Evolutionary conservation across 306 rosid species (phyloP).

Genomic region (Fragaria nilgerrensis): DNA sequence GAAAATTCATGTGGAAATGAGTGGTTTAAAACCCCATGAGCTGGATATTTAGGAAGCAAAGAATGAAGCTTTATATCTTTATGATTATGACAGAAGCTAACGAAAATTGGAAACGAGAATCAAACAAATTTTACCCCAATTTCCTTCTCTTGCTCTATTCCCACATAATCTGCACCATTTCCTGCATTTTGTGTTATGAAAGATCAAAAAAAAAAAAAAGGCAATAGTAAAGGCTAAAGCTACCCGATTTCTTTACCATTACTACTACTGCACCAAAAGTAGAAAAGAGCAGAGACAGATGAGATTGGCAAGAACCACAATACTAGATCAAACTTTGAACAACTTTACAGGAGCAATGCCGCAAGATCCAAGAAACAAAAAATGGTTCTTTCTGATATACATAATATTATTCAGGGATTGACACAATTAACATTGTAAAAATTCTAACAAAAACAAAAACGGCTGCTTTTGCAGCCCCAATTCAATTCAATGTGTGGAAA

Average conservation of each 20-base stretch:
- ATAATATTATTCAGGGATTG: conserved; percentile 32
- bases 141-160: no score
- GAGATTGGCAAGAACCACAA: neutral
- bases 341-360: conserved; percentile 19
- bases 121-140: no score
- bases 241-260: neutral
- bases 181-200: neutral
- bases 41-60: neutral
- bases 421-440: conserved; percentile 35
- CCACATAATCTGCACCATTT: neutral
- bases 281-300: neutral
- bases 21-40: neutral
- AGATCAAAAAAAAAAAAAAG: neutral
- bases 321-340: neutral
- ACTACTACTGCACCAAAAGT: conserved; percentile 1
- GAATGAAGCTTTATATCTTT: neutral
- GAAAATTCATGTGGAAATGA: neutral
- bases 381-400: conserved; percentile 29
- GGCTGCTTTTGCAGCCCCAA: conserved; percentile 24
- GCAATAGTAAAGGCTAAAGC: neutral
- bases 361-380: conserved; percentile 17
- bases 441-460: conserved; percentile 16
- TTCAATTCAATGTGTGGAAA: conserved; percentile 33
- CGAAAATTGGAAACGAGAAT: no score
- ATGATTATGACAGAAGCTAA: neutral